Evolutionary conservation across 2,329 filamentous ascomycete genomes (phyloP).

Genomic region (Exserohilum rostratum): DNA sequence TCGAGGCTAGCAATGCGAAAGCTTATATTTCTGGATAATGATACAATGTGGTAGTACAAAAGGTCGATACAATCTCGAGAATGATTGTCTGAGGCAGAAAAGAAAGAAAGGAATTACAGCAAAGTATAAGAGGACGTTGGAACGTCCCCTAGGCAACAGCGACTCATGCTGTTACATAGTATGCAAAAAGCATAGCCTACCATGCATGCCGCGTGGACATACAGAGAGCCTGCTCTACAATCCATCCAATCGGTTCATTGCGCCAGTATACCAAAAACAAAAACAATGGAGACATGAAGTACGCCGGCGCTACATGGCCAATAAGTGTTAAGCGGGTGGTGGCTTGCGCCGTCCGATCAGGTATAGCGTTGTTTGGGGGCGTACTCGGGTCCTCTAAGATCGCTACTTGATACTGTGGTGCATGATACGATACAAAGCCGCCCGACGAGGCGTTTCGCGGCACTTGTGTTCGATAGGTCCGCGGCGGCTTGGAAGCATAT

Average conservation of each 20-base stretch:
- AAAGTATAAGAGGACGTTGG: background rate
- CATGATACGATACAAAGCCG: background rate
- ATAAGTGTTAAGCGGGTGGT: background rate
- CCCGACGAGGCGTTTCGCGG: background rate
- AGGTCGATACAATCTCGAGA: no score
- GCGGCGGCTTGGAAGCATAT: no score
- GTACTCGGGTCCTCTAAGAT: background rate
- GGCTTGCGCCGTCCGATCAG: background rate
- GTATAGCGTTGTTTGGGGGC: background rate
- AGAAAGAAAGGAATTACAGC: no score
- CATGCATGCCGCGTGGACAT: constrained; percentile 13
- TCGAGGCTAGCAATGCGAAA: no score
- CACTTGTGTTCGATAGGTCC: no score
- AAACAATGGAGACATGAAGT: background rate
- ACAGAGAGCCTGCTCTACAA: background rate
- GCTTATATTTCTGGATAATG: no score
- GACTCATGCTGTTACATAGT: background rate
- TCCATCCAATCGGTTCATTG: background rate
- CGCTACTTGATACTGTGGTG: background rate
- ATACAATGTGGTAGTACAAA: no score
- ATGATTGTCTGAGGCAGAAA: no score
- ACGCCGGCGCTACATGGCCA: background rate
- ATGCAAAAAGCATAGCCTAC: background rate
- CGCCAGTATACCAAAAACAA: background rate
- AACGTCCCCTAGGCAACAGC: constrained; percentile 22